phyloP scores from a whole-genome alignment of 345 rosid species.

The Clausena lansium region DNA sequence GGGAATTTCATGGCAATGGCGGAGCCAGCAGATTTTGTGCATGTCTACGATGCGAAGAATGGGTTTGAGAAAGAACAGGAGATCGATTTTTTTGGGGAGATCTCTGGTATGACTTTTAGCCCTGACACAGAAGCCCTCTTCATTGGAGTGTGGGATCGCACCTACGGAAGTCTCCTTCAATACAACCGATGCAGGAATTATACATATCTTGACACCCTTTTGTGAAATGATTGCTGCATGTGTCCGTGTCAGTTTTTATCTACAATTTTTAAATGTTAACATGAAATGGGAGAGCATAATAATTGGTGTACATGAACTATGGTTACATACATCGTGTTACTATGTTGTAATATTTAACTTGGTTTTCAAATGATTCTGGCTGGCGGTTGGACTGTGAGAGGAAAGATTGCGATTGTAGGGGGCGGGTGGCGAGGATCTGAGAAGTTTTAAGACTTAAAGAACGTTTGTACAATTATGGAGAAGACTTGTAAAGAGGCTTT shows the following conservation, averaged over 20 bases:
- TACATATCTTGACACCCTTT: slow-evolving; percentile 44
- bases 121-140: slow-evolving; percentile 57
- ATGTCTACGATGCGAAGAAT: slow-evolving; percentile 49
- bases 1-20: slow-evolving; percentile 60
- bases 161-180: slow-evolving; percentile 63
- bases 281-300: slow-evolving; percentile 5
- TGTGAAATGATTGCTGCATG: slow-evolving; percentile 25
- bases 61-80: slow-evolving; percentile 62
- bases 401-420: not conserved
- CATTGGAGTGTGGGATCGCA: slow-evolving; percentile 66
- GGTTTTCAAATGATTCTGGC: no score
- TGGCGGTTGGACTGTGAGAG: not conserved
- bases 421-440: not conserved
- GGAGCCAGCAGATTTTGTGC: slow-evolving; percentile 68
- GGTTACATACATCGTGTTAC: slow-evolving; percentile 15
- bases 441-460: not conserved
- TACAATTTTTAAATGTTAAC: slow-evolving; percentile 3
- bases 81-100: slow-evolving; percentile 66
- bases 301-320: slow-evolving; percentile 8
- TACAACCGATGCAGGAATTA: slow-evolving; percentile 49
- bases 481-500: not conserved
- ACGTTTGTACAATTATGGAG: slow-evolving; percentile 15
- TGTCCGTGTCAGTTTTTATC: slow-evolving; percentile 3
- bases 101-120: slow-evolving; percentile 60
- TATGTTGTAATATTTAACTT: slow-evolving; percentile 4